phyloP scores from a whole-genome alignment of 2,329 filamentous ascomycete species.

The Elsinoe arachidis region DNA sequence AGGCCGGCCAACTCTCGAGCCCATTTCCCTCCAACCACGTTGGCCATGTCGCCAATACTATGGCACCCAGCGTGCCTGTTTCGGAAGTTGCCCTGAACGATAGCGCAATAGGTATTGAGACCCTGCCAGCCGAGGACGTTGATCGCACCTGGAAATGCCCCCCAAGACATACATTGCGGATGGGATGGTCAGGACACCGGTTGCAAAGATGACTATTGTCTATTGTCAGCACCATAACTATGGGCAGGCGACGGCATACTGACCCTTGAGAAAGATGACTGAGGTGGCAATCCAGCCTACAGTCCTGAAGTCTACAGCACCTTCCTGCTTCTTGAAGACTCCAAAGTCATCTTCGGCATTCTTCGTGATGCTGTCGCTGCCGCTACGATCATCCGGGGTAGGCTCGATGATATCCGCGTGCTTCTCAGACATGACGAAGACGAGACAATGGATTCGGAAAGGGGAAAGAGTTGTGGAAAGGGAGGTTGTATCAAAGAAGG shows the following conservation, averaged over 20 bases:
- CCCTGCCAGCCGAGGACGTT: constrained; percentile 41
- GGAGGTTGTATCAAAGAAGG: neutral
- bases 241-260: neutral
- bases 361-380: neutral
- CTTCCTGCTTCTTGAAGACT: constrained; percentile 42
- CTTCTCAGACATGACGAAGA: neutral
- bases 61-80: constrained; percentile 44
- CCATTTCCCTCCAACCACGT: constrained; percentile 45
- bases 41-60: constrained; percentile 50
- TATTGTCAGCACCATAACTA: too few species aligned
- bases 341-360: constrained; percentile 31
- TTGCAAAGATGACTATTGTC: constrained; percentile 38
- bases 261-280: constrained; percentile 43
- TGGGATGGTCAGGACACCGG: constrained; percentile 43
- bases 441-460: neutral
- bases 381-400: constrained; percentile 5
- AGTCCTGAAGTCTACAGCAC: constrained; percentile 45
- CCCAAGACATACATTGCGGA: constrained; percentile 41
- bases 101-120: constrained; percentile 42
- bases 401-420: constrained; percentile 4
- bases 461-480: too few species aligned
- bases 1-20: constrained; percentile 46
- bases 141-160: constrained; percentile 39
- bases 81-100: constrained; percentile 45
- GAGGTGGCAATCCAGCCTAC: constrained; percentile 45